Conservation (phyloP, 1,139 yeast species). For the Blastobotrys aristatus region DNA sequence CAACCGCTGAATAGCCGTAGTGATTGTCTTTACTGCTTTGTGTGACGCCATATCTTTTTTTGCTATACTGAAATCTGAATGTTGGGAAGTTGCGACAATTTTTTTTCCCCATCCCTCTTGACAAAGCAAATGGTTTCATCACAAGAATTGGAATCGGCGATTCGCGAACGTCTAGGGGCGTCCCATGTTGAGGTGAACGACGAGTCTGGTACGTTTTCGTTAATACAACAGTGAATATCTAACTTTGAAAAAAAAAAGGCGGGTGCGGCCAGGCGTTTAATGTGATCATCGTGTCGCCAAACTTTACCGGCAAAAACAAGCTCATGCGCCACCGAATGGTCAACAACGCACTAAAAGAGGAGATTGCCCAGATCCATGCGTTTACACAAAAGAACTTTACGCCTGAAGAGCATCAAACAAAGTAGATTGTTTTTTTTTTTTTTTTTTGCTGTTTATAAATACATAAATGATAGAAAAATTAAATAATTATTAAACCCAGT, state of each 20-base stretch:
- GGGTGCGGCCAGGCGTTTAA: constrained; percentile 87
- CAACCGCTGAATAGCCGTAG: constrained; percentile 47
- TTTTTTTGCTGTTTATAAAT: background rate
- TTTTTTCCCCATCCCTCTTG: background rate
- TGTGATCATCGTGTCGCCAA: constrained; percentile 71
- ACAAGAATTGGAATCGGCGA: constrained; percentile 29
- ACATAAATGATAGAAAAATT: background rate
- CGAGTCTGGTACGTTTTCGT: constrained; percentile 33
- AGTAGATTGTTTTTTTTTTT: too few relatives aligned
- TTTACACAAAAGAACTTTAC: constrained; percentile 79
- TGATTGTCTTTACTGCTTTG: constrained; percentile 19
- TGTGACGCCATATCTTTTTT: constrained; percentile 14
- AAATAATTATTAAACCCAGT: constrained; percentile 13
- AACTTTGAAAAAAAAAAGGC: too few relatives aligned
- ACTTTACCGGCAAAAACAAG: constrained; percentile 77
- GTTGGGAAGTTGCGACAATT: background rate
- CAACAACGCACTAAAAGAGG: constrained; percentile 70
- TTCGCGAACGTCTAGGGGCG: constrained; percentile 34
- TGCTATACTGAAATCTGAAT: background rate
- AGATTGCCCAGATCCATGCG: constrained; percentile 84
- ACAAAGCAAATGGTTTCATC: constrained; percentile 19
- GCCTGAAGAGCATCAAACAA: background rate
- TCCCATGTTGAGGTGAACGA: constrained; percentile 36
- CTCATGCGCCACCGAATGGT: constrained; percentile 83
- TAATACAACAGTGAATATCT: background rate